Evolutionary conservation across 148 eudicot genomes (phyloP).

Genomic region (Spergularia marina): DNA sequence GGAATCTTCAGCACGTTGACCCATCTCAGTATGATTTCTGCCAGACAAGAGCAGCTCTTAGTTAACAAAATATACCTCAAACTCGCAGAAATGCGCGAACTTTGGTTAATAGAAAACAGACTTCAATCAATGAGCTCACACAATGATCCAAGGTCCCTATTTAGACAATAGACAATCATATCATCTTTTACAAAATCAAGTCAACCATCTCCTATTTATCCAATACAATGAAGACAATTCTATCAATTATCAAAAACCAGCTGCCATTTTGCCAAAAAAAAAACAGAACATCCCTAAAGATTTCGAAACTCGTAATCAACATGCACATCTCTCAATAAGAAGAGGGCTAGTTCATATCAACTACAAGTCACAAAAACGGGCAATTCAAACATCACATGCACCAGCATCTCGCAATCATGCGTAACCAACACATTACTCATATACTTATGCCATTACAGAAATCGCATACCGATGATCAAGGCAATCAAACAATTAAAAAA

Average conservation of each 20-base stretch:
- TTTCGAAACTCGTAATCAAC: conserved; percentile 2
- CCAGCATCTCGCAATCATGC: not conserved
- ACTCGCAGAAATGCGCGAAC: not conserved
- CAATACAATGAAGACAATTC: not conserved
- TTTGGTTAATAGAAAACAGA: not conserved
- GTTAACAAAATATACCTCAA: conserved; percentile 6
- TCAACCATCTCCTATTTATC: not conserved
- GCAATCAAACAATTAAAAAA: not conserved
- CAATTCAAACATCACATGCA: conserved; percentile 8
- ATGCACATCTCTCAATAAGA: not conserved
- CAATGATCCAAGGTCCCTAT: not conserved
- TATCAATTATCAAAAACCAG: conserved; percentile 5
- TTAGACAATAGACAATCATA: not conserved
- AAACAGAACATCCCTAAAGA: not conserved
- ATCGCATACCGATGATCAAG: not conserved
- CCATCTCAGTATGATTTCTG: conserved; percentile 32
- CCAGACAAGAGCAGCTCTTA: not conserved
- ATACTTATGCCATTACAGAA: not conserved
- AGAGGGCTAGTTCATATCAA: not conserved
- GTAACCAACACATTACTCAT: not conserved
- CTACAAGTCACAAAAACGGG: not conserved
- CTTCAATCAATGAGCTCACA: not conserved
- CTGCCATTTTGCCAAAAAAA: not conserved
- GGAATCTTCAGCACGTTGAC: conserved; percentile 32
- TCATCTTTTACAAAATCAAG: not conserved